phyloP scores from a whole-genome alignment of 257 asterid genomes.

The Solanum sitiens region DNA sequence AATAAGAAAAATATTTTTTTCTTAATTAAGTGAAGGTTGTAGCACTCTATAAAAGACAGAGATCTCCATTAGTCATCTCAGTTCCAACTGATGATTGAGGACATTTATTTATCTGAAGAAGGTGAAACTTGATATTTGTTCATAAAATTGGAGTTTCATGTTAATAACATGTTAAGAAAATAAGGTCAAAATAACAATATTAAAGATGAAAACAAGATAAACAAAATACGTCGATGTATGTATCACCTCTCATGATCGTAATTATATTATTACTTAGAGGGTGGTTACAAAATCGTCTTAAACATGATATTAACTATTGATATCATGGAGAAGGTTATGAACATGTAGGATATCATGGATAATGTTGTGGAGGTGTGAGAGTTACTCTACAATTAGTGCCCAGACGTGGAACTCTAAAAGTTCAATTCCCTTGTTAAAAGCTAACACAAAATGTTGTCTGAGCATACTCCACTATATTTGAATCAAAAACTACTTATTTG shows the following conservation, averaged over 20 bases:
- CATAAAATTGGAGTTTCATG: not conserved
- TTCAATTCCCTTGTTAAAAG: not conserved
- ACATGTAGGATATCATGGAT: not conserved
- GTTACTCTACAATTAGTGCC: not conserved
- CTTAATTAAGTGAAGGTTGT: not conserved
- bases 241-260: not conserved
- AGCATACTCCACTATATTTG: not conserved
- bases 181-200: not conserved
- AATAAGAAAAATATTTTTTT: not conserved
- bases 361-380: not conserved
- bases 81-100: not conserved
- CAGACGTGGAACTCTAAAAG: not conserved
- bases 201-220: not conserved
- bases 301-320: not conserved
- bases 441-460: not conserved
- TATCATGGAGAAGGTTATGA: not conserved
- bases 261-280: not conserved
- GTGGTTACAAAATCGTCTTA: not conserved
- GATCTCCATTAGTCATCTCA: not conserved
- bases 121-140: not conserved
- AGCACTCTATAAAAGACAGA: not conserved
- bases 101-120: not conserved
- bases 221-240: not conserved
- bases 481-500: conserved; percentile 20
- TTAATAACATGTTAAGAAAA: not conserved